Conservation (phyloP, 176 grass and related monocot genomes). For the Eremochloa ophiuroides region DNA sequence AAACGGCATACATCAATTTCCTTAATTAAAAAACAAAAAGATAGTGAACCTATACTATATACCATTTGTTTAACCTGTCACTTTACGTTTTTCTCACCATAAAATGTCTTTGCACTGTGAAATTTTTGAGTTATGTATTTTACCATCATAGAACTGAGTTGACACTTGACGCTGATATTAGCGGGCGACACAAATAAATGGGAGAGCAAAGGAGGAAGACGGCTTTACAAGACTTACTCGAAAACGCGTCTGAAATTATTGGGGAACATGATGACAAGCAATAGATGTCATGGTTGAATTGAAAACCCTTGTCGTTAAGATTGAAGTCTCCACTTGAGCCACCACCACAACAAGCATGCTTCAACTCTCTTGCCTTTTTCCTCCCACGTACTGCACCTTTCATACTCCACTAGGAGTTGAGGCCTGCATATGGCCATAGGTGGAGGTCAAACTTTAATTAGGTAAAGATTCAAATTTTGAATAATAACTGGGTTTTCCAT, state of each 20-base stretch:
- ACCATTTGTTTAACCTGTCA: neutral
- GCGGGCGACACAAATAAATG: constrained; percentile 20
- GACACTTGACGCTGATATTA: constrained; percentile 4
- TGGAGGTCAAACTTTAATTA: constrained; percentile 29
- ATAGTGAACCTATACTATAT: neutral
- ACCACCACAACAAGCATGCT: constrained; percentile 39
- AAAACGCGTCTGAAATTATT: constrained; percentile 37
- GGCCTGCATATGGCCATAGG: neutral
- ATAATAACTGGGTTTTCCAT: neutral
- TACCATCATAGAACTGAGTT: neutral
- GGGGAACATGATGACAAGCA: constrained; percentile 34
- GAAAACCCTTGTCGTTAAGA: constrained; percentile 18
- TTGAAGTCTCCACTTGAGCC: constrained; percentile 43
- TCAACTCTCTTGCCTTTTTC: constrained; percentile 25
- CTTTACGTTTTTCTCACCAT: neutral
- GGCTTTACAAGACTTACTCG: constrained; percentile 13
- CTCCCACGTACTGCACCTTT: constrained; percentile 10
- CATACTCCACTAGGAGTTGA: constrained; percentile 26
- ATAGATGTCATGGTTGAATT: constrained; percentile 45
- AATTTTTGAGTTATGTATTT: neutral
- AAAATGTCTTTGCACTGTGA: neutral
- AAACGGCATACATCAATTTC: neutral
- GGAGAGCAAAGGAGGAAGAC: neutral
- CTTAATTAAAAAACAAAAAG: neutral
- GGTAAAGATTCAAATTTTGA: constrained; percentile 27